Percentiles rank a stretch among this genome's conserved stretches.
phyloP scores from a whole-genome alignment of 441 rosid genomes.

The Geranium incanum region DNA sequence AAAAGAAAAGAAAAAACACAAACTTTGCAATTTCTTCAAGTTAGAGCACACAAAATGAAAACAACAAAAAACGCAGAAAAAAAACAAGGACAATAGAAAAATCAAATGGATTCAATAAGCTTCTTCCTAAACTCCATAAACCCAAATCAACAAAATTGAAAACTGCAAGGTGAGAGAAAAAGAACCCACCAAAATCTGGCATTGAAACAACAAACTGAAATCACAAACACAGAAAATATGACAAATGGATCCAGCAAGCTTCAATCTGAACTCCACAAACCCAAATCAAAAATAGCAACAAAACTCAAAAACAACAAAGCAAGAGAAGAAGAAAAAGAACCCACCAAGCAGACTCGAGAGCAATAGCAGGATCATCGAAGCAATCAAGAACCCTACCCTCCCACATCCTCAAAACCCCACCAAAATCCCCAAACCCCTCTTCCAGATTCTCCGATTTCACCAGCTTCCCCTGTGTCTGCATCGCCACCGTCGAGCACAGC shows the following conservation, averaged over 20 bases:
- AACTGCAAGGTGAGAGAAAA: no score
- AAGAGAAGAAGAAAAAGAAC: conserved; percentile 1
- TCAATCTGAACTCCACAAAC: neutral
- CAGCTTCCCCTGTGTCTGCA: conserved; percentile 81
- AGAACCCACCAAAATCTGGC: no score
- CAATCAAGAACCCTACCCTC: conserved; percentile 81
- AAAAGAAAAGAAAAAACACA: no score
- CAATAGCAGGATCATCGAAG: conserved; percentile 68
- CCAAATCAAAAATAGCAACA: neutral
- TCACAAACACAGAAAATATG: no score
- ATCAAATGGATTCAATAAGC: neutral
- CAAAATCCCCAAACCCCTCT: conserved; percentile 36
- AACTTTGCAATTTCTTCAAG: no score
- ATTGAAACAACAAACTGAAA: no score
- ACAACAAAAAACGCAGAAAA: no score
- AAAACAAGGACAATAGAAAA: no score
- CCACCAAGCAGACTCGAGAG: conserved; percentile 69
- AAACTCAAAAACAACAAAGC: no score
- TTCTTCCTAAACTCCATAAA: conserved; percentile 9
- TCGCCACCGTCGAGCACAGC: conserved; percentile 64
- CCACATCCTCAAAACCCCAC: conserved; percentile 84
- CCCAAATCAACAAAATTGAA: neutral
- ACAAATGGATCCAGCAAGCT: no score
- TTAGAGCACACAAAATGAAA: no score
- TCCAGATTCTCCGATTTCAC: conserved; percentile 28